These are phyloP conservation scores for Pholiota microspora DNA, from an alignment of 768 basidiomycete species.

Conservation along the genomic window DNA sequence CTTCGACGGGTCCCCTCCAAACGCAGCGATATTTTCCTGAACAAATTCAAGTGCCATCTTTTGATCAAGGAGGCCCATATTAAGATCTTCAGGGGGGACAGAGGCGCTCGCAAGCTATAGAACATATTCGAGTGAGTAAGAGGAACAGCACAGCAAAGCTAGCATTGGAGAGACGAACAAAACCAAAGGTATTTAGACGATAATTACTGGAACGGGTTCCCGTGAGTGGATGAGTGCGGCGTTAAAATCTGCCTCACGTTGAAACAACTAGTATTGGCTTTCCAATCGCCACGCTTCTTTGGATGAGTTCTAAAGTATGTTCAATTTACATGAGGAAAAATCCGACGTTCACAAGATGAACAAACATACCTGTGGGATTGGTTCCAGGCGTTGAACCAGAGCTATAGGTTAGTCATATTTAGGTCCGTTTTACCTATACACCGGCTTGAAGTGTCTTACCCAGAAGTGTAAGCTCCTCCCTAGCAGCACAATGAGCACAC, in stretches of 20 bases:
- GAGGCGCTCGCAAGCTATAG: constrained; percentile 40
- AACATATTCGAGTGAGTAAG: constrained; percentile 19
- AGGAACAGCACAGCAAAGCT: not conserved
- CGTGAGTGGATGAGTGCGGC: not conserved
- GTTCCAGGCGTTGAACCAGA: constrained; percentile 38
- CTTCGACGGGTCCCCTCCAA: constrained; percentile 63
- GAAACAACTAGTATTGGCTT: constrained; percentile 58
- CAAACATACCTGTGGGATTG: constrained; percentile 45
- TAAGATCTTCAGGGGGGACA: constrained; percentile 47
- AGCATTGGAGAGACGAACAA: constrained; percentile 34
- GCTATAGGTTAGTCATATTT: not conserved
- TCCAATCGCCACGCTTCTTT: constrained; percentile 40
- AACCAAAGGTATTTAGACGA: constrained; percentile 57
- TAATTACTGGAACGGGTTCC: constrained; percentile 40
- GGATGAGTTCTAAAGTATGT: constrained; percentile 50
- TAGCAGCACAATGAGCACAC: constrained; percentile 14
- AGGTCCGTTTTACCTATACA: too few relatives aligned
- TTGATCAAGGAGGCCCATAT: constrained; percentile 65
- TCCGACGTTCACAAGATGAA: not conserved
- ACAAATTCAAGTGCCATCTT: constrained; percentile 55
- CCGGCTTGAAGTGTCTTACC: constrained; percentile 26
- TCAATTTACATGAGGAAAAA: not conserved
- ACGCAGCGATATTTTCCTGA: constrained; percentile 59
- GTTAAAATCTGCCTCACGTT: constrained; percentile 27
- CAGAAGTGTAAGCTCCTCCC: constrained; percentile 48